Base-by-base conservation (phyloP, 2,329 filamentous ascomycete species). In the Monilinia vaccinii-corymbosi region DNA sequence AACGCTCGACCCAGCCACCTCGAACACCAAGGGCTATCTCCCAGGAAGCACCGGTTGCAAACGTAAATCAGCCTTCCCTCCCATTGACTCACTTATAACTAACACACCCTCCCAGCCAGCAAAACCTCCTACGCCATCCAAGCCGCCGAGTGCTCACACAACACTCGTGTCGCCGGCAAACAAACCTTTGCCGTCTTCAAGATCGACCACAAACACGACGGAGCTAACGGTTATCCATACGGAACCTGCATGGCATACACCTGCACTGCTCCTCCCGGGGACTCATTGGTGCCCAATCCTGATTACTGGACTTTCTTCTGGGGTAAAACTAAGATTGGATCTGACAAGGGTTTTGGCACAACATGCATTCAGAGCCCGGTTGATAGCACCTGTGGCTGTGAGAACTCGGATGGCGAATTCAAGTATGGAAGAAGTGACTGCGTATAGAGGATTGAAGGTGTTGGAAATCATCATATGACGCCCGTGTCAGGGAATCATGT, bases 161-260 rank as follows among this genome's bases (percentile, higher is more conserved):
- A 58, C 34, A 58, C 49, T 2, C 57, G 57, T 4, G 40, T 46
- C 21, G 7, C 40, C 28, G 40, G 47, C 2, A 16, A 21, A 0
- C 49, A 59, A 46, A 59, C 57, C 48, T 59, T 59, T 21, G 57
- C 57, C 48, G 57, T 59, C 48, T 59, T 59, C 48, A 0, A 45
- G 4, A 13, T 14, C n/a, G 49, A 53, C 3, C 36, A 59, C 16
- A 10, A 52, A 45, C 53, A 53, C 25, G 57, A 53, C 6, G 10
- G 2, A 2, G 3, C 16, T 2, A 38, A 59, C 40, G 57, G 57
- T 16, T 48, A 45, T 18, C 56, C 56, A 0, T 58, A 58, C 3
- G 56, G 56, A 21, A 51, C 45, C 6, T 58, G 56, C 23, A 50
- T 34, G 11, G 56, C 56, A 1, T 58, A 58, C 14, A 58, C 25